Evolutionary conservation across 1,139 yeast genomes (phyloP).

Genomic region (Suhomyces guaymorum): DNA sequence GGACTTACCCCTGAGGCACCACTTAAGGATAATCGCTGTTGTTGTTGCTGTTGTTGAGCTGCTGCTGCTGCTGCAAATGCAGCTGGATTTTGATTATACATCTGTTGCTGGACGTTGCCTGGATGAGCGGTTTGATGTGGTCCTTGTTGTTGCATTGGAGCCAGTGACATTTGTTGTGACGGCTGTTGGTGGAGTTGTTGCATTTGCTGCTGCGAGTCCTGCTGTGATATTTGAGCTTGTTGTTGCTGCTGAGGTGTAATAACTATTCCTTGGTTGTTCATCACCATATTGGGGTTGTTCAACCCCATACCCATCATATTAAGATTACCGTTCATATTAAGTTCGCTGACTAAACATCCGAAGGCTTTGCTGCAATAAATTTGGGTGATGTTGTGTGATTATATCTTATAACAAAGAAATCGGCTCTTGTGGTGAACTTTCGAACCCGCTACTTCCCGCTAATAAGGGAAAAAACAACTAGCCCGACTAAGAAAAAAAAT

Average conservation of each 20-base stretch:
- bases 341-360: too few relatives aligned
- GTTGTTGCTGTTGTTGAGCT: slow-evolving; percentile 11
- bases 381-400: too few relatives aligned
- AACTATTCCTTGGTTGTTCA: slow-evolving; percentile 19
- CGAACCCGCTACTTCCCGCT: too few relatives aligned
- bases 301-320: slow-evolving; percentile 19
- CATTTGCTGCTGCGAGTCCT: slow-evolving; percentile 10
- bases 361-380: too few relatives aligned
- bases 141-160: slow-evolving; percentile 3
- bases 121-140: slow-evolving; percentile 7
- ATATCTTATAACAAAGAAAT: too few relatives aligned
- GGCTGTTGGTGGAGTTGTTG: slow-evolving; percentile 16
- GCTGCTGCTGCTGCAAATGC: slow-evolving; percentile 19
- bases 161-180: slow-evolving; percentile 9
- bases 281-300: slow-evolving; percentile 18
- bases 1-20: slow-evolving; percentile 11
- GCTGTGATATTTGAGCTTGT: slow-evolving; percentile 15
- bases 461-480: too few relatives aligned
- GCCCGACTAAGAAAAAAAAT: too few relatives aligned
- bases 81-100: slow-evolving; percentile 8
- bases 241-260: slow-evolving; percentile 17
- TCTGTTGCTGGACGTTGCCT: slow-evolving; percentile 7
- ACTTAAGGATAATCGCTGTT: slow-evolving; percentile 9
- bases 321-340: slow-evolving; percentile 17
- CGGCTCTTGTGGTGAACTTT: too few relatives aligned